These are phyloP conservation scores for Diutina ranongensis DNA, from an alignment of 1,139 yeast genomes.

Conservation along the genomic window DNA sequence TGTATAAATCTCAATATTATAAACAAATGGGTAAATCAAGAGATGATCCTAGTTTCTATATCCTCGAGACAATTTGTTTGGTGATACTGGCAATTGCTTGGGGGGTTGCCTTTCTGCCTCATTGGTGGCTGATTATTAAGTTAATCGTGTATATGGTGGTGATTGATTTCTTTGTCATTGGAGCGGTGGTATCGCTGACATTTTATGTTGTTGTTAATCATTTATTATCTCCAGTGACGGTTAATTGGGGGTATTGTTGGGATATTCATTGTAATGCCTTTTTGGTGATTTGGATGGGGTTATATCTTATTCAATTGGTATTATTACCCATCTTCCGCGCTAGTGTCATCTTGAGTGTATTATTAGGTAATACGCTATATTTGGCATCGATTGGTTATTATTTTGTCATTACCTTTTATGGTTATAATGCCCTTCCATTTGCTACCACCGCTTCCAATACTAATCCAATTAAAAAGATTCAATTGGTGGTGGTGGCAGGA, in stretches of 20 bases:
- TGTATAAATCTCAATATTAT: slow-evolving; percentile 72
- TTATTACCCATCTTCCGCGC: slow-evolving; percentile 60
- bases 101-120: slow-evolving; percentile 76
- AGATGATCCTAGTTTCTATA: slow-evolving; percentile 75
- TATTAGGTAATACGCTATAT: slow-evolving; percentile 72
- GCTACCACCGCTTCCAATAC: slow-evolving; percentile 48
- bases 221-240: slow-evolving; percentile 31
- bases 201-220: slow-evolving; percentile 66
- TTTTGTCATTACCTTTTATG: slow-evolving; percentile 72
- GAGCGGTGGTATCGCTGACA: slow-evolving; percentile 44
- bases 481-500: slow-evolving; percentile 27
- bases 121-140: slow-evolving; percentile 29
- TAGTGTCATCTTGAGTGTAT: slow-evolving; percentile 45
- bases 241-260: slow-evolving; percentile 92
- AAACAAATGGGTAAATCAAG: slow-evolving; percentile 42
- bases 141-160: slow-evolving; percentile 57
- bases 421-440: slow-evolving; percentile 77
- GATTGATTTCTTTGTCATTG: slow-evolving; percentile 68
- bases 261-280: slow-evolving; percentile 90
- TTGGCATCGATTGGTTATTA: slow-evolving; percentile 65
- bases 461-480: slow-evolving; percentile 25
- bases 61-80: slow-evolving; percentile 53
- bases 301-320: slow-evolving; percentile 69
- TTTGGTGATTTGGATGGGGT: slow-evolving; percentile 64
- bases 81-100: slow-evolving; percentile 59